Percentiles rank a stretch among this genome's conserved stretches.
Evolutionary conservation across 1,139 yeast species (phyloP).

Genomic region (Yamadazyma epiphylla): DNA sequence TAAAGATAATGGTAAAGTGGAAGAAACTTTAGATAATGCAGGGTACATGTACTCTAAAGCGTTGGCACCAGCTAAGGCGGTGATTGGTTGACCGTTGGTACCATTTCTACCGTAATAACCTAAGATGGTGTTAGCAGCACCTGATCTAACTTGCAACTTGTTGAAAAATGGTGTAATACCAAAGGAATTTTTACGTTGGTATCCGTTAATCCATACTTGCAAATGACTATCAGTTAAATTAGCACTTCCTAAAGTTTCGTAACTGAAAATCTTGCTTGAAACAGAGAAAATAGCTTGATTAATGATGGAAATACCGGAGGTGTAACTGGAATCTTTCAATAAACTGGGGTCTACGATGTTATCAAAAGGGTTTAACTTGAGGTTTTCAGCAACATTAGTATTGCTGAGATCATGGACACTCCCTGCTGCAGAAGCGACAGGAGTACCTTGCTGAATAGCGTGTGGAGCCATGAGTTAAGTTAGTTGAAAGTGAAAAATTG

Average conservation of each 20-base stretch:
- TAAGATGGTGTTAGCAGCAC: conserved; percentile 76
- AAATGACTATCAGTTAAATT: conserved; percentile 60
- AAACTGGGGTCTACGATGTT: conserved; percentile 53
- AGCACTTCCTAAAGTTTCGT: conserved; percentile 59
- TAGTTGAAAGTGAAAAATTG: too few relatives aligned
- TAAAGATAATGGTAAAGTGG: conserved; percentile 60
- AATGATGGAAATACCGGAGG: conserved; percentile 63
- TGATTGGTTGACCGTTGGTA: conserved; percentile 35
- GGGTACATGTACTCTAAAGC: conserved; percentile 69
- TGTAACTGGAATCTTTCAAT: conserved; percentile 47
- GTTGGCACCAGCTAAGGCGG: conserved; percentile 64
- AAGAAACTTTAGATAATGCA: conserved; percentile 27
- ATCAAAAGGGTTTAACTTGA: conserved; percentile 50
- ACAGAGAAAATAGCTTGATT: conserved; percentile 64
- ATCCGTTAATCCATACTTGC: conserved; percentile 55
- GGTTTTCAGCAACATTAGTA: conserved; percentile 1
- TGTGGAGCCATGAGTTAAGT: conserved; percentile 8
- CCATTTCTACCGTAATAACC: conserved; percentile 58
- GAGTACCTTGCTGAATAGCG: conserved; percentile 3
- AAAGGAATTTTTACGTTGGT: conserved; percentile 48
- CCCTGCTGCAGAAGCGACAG: conserved; percentile 1
- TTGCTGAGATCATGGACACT: conserved; percentile 1
- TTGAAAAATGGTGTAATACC: conserved; percentile 57
- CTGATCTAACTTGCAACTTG: conserved; percentile 72
- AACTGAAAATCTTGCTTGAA: conserved; percentile 65